Percentiles rank a stretch among this genome's conserved stretches.
phyloP scores from a whole-genome alignment of 1,284 basidiomycete genomes.

The Boletus mariae region DNA sequence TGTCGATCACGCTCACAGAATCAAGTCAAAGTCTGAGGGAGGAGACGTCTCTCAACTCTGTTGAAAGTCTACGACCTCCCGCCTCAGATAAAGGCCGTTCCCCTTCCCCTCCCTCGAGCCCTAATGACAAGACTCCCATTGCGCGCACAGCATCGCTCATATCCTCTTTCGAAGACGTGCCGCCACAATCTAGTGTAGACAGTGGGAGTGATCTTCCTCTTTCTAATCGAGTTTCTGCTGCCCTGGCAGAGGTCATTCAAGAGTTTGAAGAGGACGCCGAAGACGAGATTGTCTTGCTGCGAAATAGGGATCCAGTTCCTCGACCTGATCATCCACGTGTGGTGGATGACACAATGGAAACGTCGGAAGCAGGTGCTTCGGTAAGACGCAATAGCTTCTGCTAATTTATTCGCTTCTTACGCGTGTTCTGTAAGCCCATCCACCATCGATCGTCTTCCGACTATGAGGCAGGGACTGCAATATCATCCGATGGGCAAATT shows the following conservation, averaged over 20 bases:
- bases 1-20: constrained; percentile 51
- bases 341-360: constrained; percentile 17
- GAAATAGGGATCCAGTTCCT: constrained; percentile 47
- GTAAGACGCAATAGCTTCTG: constrained; percentile 20
- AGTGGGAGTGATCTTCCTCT: constrained; percentile 29
- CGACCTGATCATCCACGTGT: constrained; percentile 32
- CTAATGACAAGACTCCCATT: constrained; percentile 42
- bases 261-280: constrained; percentile 68
- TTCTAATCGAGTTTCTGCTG: constrained; percentile 62
- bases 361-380: constrained; percentile 16
- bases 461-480: constrained; percentile 61
- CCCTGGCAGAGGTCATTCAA: constrained; percentile 67
- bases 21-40: constrained; percentile 40
- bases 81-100: constrained; percentile 49
- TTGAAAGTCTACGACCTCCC: constrained; percentile 44
- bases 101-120: constrained; percentile 47
- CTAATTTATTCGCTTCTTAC: constrained; percentile 19
- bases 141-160: constrained; percentile 40
- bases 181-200: constrained; percentile 17
- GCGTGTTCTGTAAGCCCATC: constrained; percentile 8
- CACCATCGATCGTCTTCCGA: constrained; percentile 31
- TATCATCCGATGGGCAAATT: constrained; percentile 57
- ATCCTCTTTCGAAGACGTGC: constrained; percentile 28
- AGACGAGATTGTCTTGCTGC: constrained; percentile 69
- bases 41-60: constrained; percentile 43